Evolutionary conservation across 352 stramenopile genomes (phyloP).

Genomic region (Globisporangium nodosum): DNA sequence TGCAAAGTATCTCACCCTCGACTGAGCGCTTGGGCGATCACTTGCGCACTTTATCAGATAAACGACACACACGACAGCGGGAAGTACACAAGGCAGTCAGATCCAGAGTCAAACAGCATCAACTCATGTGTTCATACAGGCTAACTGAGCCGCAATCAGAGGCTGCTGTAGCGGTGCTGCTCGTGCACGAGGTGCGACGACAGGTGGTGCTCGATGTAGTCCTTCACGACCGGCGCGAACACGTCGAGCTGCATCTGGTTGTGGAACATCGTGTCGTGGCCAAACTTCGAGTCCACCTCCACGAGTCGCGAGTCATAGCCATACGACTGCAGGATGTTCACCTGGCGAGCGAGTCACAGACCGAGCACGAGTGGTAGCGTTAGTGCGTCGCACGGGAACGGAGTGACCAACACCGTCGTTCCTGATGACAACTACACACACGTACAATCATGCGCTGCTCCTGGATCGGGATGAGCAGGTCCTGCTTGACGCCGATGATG

Average conservation of each 20-base stretch:
- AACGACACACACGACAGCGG: no score
- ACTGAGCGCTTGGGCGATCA: slow-evolving; percentile 14
- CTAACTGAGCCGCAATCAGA: slow-evolving; percentile 16
- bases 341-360: slow-evolving; percentile 13
- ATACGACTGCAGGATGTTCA: slow-evolving; percentile 79
- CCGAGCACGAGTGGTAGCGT: no score
- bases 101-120: background rate
- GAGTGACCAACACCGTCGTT: no score
- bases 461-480: slow-evolving; percentile 78
- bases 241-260: slow-evolving; percentile 73
- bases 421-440: background rate
- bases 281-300: slow-evolving; percentile 81
- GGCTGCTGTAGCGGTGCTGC: slow-evolving; percentile 75
- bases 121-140: background rate
- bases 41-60: no score
- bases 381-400: no score
- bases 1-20: slow-evolving; percentile 78
- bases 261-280: slow-evolving; percentile 87
- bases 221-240: slow-evolving; percentile 60
- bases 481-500: slow-evolving; percentile 80
- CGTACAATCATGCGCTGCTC: slow-evolving; percentile 72
- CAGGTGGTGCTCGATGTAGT: slow-evolving; percentile 68
- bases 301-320: slow-evolving; percentile 56
- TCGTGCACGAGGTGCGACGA: slow-evolving; percentile 46
- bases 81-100: background rate